Conservation (phyloP, 179 eudicot species). For the Nepenthes alata region DNA sequence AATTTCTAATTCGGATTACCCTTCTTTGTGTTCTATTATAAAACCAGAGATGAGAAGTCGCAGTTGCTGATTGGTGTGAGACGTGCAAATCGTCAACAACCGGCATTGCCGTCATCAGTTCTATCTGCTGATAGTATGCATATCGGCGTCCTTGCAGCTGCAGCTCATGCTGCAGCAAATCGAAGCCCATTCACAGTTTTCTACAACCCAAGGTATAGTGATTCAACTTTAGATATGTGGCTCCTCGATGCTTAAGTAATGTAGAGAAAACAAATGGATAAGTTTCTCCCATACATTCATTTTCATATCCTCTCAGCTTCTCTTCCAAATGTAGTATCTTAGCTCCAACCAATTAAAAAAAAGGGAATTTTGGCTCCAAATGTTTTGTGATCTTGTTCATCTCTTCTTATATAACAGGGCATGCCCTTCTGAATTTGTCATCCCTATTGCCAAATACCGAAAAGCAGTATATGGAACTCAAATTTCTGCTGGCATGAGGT, state of each 20-base stretch:
- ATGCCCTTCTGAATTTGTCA: constrained; percentile 88
- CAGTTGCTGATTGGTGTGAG: constrained; percentile 82
- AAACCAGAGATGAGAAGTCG: constrained; percentile 71
- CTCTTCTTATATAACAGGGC: constrained; percentile 44
- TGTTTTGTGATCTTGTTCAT: not conserved
- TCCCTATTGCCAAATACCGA: constrained; percentile 60
- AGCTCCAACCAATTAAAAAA: not conserved
- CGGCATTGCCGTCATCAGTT: constrained; percentile 82
- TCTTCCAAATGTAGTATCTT: not conserved
- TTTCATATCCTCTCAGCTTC: not conserved
- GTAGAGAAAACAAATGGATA: too few species aligned
- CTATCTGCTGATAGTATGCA: constrained; percentile 97
- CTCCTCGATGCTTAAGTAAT: too few species aligned
- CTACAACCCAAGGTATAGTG: constrained; percentile 71
- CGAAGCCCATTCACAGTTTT: constrained; percentile 73
- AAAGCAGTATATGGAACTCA: constrained; percentile 72
- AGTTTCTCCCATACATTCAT: too few species aligned
- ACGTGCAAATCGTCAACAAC: constrained; percentile 83
- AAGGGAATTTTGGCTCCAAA: not conserved
- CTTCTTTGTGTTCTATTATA: not conserved
- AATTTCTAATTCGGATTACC: not conserved
- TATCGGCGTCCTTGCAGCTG: constrained; percentile 97
- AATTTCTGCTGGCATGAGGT: constrained; percentile 84
- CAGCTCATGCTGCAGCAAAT: constrained; percentile 88
- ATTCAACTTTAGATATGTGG: not conserved